Percentiles rank a stretch among this genome's conserved stretches.
These are phyloP conservation scores for Cercospora berteroae DNA, from an alignment of 2,329 filamentous ascomycete species.

Conservation along the genomic window DNA sequence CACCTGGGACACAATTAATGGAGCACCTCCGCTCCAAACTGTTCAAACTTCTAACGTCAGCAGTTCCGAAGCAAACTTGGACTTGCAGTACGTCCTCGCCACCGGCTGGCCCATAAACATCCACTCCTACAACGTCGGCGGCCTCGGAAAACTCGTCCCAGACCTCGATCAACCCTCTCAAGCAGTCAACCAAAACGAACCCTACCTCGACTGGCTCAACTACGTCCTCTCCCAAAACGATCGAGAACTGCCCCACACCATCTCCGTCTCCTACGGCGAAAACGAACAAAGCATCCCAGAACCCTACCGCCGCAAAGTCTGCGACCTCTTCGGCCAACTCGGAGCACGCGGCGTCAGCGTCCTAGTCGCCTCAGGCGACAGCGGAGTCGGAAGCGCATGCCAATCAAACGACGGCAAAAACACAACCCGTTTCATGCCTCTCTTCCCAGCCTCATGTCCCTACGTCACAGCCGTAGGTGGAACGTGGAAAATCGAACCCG, in stretches of 20 bases:
- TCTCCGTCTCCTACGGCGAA: slow-evolving; percentile 65
- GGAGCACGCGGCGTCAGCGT: slow-evolving; percentile 63
- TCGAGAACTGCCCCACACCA: slow-evolving; percentile 57
- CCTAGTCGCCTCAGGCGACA: slow-evolving; percentile 62
- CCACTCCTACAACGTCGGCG: slow-evolving; percentile 59
- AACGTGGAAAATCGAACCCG: slow-evolving; percentile 42
- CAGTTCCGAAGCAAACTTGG: slow-evolving; percentile 60
- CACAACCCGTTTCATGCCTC: slow-evolving; percentile 45
- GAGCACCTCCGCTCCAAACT: slow-evolving; percentile 43
- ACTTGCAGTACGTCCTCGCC: slow-evolving; percentile 60
- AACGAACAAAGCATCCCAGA: slow-evolving; percentile 61
- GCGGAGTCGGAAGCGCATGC: slow-evolving; percentile 53
- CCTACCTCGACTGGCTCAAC: slow-evolving; percentile 61
- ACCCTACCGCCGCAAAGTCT: slow-evolving; percentile 60
- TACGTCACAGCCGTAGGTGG: slow-evolving; percentile 50
- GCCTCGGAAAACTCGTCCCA: slow-evolving; percentile 48
- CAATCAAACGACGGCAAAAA: slow-evolving; percentile 47
- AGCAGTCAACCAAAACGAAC: slow-evolving; percentile 58
- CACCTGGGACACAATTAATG: slow-evolving; percentile 55
- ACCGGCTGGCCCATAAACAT: slow-evolving; percentile 56
- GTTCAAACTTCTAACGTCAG: slow-evolving; percentile 43
- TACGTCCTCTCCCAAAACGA: slow-evolving; percentile 57
- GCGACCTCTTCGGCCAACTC: slow-evolving; percentile 62
- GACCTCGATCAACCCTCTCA: slow-evolving; percentile 43
- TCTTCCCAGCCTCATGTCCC: slow-evolving; percentile 49